Percentiles rank a stretch among this genome's conserved stretches.
Evolutionary conservation across 2,329 filamentous ascomycete genomes (phyloP).

Genomic region (Trichoderma polysporum): DNA sequence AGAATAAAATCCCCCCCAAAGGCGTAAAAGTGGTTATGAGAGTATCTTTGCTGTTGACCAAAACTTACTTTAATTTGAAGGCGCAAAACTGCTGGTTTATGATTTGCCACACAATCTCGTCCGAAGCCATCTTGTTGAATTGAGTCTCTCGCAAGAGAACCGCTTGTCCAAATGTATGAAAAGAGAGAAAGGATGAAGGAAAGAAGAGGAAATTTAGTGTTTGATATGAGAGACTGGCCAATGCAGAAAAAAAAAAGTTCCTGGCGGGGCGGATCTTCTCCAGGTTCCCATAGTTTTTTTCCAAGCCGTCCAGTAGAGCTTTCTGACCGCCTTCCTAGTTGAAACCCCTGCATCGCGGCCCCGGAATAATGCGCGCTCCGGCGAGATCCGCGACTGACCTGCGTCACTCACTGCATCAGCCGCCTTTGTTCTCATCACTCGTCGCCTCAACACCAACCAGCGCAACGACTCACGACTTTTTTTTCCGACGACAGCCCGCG

Average conservation of each 20-base stretch:
- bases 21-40: neutral
- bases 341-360: constrained; percentile 8
- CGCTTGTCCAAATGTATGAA: neutral
- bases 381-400: neutral
- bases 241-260: constrained; percentile 24
- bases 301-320: neutral
- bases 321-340: constrained; percentile 28
- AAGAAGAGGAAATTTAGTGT: constrained; percentile 4
- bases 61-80: constrained; percentile 81
- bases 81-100: constrained; percentile 95
- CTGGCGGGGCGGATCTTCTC: constrained; percentile 24
- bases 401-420: constrained; percentile 20
- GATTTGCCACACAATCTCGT: constrained; percentile 97
- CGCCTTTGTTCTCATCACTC: constrained; percentile 1
- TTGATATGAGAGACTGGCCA: constrained; percentile 6
- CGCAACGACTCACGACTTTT: neutral
- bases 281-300: constrained; percentile 27
- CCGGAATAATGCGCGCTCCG: constrained; percentile 23
- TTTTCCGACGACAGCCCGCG: neutral
- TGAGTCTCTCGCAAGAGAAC: neutral
- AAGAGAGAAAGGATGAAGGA: neutral
- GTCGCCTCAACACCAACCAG: constrained; percentile 12
- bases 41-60: neutral
- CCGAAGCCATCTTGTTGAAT: constrained; percentile 68
- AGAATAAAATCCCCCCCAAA: neutral